Percentiles rank a stretch among this genome's conserved stretches.
These are phyloP conservation scores for Magnolia officinalis DNA, from an alignment of 164 flowering plant genomes.

Conservation along the genomic window DNA sequence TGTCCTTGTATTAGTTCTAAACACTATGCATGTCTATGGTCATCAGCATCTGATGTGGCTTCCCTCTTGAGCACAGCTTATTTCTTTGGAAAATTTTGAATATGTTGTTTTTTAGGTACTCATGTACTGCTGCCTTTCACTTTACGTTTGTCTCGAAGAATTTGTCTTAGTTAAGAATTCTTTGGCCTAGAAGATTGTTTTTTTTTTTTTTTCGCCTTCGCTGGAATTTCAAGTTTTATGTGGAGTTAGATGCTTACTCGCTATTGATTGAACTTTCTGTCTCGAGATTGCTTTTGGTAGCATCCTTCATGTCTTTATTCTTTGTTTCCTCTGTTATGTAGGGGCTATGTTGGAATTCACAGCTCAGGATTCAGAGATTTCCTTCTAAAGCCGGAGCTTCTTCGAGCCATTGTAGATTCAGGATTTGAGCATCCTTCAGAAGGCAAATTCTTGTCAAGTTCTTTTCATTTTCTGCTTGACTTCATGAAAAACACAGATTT, in stretches of 20 bases:
- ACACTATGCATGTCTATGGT: too few species aligned
- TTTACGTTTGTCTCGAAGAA: too few species aligned
- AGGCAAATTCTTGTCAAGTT: slow-evolving; percentile 43
- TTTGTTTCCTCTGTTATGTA: slow-evolving; percentile 14
- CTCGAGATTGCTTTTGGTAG: not conserved
- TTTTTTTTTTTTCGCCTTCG: not conserved
- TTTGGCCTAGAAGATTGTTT: too few species aligned
- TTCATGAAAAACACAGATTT: not conserved
- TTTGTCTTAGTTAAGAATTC: too few species aligned
- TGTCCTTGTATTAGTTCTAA: too few species aligned
- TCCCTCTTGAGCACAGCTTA: too few species aligned
- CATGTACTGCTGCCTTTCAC: too few species aligned
- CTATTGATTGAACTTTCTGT: not conserved
- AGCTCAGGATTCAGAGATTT: slow-evolving; percentile 98
- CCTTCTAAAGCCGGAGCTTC: slow-evolving; percentile 92
- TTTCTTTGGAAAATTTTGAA: too few species aligned
- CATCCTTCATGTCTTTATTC: not conserved
- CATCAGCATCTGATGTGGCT: too few species aligned
- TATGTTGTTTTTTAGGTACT: too few species aligned
- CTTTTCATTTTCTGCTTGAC: not conserved
- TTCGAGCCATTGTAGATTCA: slow-evolving; percentile 91
- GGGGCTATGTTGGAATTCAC: slow-evolving; percentile 98
- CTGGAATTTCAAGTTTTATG: not conserved
- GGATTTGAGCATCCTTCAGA: slow-evolving; percentile 99
- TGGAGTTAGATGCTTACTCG: not conserved